Conservation (phyloP, 1,139 yeast species). For the Eremothecium cymbalariae region DNA sequence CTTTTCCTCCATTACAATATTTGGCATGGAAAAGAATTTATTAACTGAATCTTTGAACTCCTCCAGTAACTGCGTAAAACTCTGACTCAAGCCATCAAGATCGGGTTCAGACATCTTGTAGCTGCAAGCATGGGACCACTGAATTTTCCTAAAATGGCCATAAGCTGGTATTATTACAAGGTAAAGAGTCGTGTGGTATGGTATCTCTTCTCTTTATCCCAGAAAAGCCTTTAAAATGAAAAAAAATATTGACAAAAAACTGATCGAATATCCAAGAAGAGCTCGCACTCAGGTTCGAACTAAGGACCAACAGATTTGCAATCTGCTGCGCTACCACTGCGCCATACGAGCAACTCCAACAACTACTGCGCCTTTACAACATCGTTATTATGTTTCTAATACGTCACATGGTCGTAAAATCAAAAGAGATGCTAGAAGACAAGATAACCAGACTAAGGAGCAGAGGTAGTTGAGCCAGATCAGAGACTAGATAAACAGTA, state of each 20-base stretch:
- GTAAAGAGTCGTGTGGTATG: too few species aligned
- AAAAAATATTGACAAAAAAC: slow-evolving; percentile 2
- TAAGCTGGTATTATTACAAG: too few species aligned
- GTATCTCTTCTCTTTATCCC: too few species aligned
- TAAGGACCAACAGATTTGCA: slow-evolving; percentile 87
- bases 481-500: too few species aligned
- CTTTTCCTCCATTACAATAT: background rate
- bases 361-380: slow-evolving; percentile 8
- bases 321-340: slow-evolving; percentile 92
- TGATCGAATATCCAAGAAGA: slow-evolving; percentile 30
- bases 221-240: too few species aligned
- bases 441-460: too few species aligned
- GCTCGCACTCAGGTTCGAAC: slow-evolving; percentile 82
- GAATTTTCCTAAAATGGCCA: too few species aligned
- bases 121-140: background rate
- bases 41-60: background rate
- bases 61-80: background rate
- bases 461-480: too few species aligned
- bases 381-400: too few species aligned
- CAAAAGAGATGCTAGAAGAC: too few species aligned
- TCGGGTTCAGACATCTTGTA: background rate
- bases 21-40: background rate
- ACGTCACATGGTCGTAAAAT: too few species aligned
- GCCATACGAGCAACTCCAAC: slow-evolving; percentile 64
- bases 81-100: background rate